Evolutionary conservation across 768 basidiomycete species (phyloP).

Genomic region (Pisolithus albus): DNA sequence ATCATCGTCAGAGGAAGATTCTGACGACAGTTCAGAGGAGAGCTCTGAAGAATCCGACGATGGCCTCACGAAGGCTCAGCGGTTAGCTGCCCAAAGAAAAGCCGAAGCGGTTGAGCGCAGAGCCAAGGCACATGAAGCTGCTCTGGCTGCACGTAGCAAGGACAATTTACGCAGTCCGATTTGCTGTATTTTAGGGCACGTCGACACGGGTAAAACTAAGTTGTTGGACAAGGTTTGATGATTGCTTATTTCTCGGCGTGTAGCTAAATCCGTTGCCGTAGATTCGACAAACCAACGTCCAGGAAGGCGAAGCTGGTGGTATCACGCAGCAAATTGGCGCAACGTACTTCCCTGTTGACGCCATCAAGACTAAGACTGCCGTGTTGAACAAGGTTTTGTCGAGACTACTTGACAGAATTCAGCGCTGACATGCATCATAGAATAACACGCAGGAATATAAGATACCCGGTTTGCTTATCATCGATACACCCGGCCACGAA

Average conservation of each 20-base stretch:
- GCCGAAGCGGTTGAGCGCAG: conserved; percentile 78
- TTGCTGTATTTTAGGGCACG: conserved; percentile 98
- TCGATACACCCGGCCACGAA: conserved; percentile 99
- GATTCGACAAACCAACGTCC: conserved; percentile 99
- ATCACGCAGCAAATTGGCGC: conserved; percentile 99
- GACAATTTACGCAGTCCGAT: conserved; percentile 94
- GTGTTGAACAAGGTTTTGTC: conserved; percentile 78
- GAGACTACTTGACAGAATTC: background rate
- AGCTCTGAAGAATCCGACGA: conserved; percentile 44
- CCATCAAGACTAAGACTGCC: conserved; percentile 86
- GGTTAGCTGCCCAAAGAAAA: conserved; percentile 63
- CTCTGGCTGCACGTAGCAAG: conserved; percentile 78
- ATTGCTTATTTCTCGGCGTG: background rate
- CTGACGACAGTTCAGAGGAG: conserved; percentile 43
- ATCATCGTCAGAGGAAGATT: conserved; percentile 42
- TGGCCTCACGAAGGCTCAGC: conserved; percentile 62
- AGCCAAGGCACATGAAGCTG: conserved; percentile 74
- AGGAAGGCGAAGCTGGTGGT: conserved; percentile 98
- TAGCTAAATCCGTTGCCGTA: conserved; percentile 24
- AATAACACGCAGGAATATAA: conserved; percentile 87
- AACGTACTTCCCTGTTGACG: conserved; percentile 96
- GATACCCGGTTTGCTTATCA: conserved; percentile 90
- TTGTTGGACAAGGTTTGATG: conserved; percentile 81
- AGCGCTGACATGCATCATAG: conserved; percentile 28
- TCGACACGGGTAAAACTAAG: conserved; percentile 99